Evolutionary conservation across 331 rosid genomes (phyloP).

Genomic region (Erythrophleum ivorense): DNA sequence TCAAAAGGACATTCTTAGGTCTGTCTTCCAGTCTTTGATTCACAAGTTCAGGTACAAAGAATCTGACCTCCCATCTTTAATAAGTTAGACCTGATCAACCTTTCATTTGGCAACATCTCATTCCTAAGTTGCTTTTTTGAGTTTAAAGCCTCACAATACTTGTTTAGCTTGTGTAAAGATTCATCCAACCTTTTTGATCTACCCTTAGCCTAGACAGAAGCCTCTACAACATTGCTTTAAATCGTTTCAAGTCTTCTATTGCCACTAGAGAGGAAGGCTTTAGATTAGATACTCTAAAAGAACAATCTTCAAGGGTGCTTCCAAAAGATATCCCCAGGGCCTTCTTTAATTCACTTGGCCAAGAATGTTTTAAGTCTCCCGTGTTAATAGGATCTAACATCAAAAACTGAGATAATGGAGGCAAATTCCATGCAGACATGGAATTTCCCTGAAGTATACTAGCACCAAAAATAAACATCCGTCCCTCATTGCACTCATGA

Average conservation of each 20-base stretch:
- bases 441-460: constrained; percentile 55
- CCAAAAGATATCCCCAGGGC: constrained; percentile 66
- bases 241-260: constrained; percentile 66
- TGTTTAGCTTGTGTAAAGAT: constrained; percentile 65
- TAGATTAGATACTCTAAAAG: constrained; percentile 65
- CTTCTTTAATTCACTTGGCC: constrained; percentile 65
- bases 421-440: constrained; percentile 54
- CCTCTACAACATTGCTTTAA: constrained; percentile 63
- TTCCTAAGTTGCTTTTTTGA: constrained; percentile 66
- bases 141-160: constrained; percentile 68
- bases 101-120: constrained; percentile 69
- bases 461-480: constrained; percentile 54
- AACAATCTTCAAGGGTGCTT: constrained; percentile 62
- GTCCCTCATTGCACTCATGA: constrained; percentile 60
- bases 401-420: constrained; percentile 59
- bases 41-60: constrained; percentile 54
- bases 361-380: constrained; percentile 57
- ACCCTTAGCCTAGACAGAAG: constrained; percentile 69
- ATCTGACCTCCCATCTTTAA: constrained; percentile 64
- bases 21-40: constrained; percentile 68
- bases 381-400: constrained; percentile 62
- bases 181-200: constrained; percentile 73
- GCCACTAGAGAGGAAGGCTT: constrained; percentile 66
- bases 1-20: constrained; percentile 61
- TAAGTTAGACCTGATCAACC: constrained; percentile 56